Conservation (phyloP, 2,329 filamentous ascomycete genomes). For the Ambrosiella beaveri region DNA sequence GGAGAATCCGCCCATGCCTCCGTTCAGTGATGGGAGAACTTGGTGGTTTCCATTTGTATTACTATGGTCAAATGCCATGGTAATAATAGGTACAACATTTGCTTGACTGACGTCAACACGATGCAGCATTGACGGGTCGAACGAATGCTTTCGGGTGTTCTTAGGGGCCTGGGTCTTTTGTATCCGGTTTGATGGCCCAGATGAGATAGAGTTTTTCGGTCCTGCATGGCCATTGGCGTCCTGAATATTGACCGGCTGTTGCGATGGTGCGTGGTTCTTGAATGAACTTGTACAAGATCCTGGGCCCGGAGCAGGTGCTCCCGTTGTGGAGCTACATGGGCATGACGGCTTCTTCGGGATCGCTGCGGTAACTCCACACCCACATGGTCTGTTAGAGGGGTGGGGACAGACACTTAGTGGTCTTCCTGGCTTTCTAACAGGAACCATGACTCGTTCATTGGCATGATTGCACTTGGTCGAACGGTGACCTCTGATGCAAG, state of each 20-base stretch:
- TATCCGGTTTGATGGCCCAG: constrained; percentile 24
- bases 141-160: constrained; percentile 28
- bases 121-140: constrained; percentile 30
- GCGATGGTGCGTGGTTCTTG: too few relatives aligned
- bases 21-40: background rate
- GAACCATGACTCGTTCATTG: constrained; percentile 49
- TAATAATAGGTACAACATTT: constrained; percentile 25
- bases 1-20: constrained; percentile 14
- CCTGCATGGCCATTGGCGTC: background rate
- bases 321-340: constrained; percentile 24
- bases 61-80: constrained; percentile 5
- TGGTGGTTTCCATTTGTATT: background rate
- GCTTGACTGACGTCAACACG: constrained; percentile 36
- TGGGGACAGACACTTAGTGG: constrained; percentile 55
- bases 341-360: constrained; percentile 43
- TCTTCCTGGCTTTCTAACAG: constrained; percentile 54
- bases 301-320: background rate
- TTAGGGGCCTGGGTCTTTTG: constrained; percentile 26
- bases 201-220: background rate
- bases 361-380: constrained; percentile 46
- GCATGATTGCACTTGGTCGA: constrained; percentile 58
- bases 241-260: too few relatives aligned
- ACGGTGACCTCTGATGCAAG: constrained; percentile 59
- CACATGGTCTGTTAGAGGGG: constrained; percentile 41
- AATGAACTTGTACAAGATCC: background rate